Evolutionary conservation across 176 grass and related monocot species (phyloP).

Genomic region (Neostapfia colusana): DNA sequence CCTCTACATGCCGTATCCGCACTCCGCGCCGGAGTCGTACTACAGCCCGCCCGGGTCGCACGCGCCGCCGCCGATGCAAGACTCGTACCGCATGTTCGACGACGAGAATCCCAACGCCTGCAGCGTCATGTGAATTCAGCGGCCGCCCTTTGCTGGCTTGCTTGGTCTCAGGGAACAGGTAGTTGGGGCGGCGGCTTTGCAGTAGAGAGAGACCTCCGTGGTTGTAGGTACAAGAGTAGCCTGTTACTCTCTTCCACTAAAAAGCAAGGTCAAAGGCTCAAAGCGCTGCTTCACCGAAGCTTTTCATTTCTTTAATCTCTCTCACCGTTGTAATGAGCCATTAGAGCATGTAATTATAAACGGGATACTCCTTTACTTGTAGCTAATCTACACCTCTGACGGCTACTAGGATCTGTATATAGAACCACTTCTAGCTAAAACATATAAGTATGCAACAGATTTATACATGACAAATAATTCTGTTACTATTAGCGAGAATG

Average conservation of each 20-base stretch:
- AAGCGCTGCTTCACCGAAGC: background rate
- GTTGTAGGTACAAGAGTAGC: constrained; percentile 44
- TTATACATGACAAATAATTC: background rate
- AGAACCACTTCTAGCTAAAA: background rate
- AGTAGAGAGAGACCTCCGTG: constrained; percentile 5
- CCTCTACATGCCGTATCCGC: constrained; percentile 47
- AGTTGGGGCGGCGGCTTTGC: constrained; percentile 33
- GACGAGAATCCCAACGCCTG: constrained; percentile 88
- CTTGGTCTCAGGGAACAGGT: constrained; percentile 26
- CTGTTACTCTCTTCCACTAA: constrained; percentile 32
- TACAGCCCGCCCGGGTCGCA: constrained; percentile 47
- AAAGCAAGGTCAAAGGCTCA: constrained; percentile 44
- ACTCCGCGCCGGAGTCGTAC: constrained; percentile 37
- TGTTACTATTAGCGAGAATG: background rate
- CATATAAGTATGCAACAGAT: background rate
- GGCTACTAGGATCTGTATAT: background rate
- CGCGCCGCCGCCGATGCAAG: constrained; percentile 36
- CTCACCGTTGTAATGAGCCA: constrained; percentile 43
- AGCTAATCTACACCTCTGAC: background rate
- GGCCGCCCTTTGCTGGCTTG: background rate
- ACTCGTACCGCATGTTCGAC: constrained; percentile 61
- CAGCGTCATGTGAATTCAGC: constrained; percentile 53
- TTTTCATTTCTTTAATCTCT: constrained; percentile 31
- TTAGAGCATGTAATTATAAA: constrained; percentile 56
- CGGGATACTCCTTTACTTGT: constrained; percentile 23